A percentile compares a stretch with the other conserved stretches of the same genome.
Evolutionary conservation across 257 asterid genomes (phyloP).

Genomic region (Voacanga thouarsii): DNA sequence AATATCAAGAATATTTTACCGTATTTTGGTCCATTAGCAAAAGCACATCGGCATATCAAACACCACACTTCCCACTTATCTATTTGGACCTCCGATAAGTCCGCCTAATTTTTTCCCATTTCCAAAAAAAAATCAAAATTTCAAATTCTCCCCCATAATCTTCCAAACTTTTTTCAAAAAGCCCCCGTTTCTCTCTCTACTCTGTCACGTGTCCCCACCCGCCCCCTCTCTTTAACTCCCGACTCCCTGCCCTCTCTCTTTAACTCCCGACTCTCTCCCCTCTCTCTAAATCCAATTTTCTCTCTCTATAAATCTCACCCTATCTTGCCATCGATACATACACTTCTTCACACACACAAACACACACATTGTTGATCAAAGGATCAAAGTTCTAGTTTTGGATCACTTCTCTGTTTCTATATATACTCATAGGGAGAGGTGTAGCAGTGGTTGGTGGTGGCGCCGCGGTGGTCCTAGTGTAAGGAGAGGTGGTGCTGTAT

Average conservation of each 20-base stretch:
- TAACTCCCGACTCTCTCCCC: no score
- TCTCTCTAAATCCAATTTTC: neutral
- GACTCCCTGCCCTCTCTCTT: neutral
- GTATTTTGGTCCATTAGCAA: neutral
- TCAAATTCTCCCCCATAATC: neutral
- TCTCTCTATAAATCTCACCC: constrained; percentile 5
- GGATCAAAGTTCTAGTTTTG: constrained; percentile 6
- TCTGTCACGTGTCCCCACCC: constrained; percentile 8
- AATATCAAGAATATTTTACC: constrained; percentile 15
- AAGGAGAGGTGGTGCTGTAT: constrained; percentile 32
- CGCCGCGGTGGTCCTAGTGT: constrained; percentile 2
- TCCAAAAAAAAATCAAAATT: neutral
- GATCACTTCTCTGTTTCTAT: neutral
- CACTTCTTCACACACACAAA: constrained; percentile 5
- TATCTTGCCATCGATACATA: neutral
- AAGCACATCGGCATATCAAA: constrained; percentile 19
- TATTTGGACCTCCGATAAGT: neutral
- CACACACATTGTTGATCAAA: constrained; percentile 11
- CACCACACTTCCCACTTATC: neutral
- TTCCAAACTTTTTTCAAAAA: neutral
- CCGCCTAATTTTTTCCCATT: neutral
- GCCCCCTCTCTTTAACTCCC: neutral
- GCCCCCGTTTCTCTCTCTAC: constrained; percentile 5
- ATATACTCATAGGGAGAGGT: neutral
- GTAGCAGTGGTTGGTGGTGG: neutral